phyloP scores from a whole-genome alignment of 2,329 filamentous ascomycete species.

The Periconia sp. region DNA sequence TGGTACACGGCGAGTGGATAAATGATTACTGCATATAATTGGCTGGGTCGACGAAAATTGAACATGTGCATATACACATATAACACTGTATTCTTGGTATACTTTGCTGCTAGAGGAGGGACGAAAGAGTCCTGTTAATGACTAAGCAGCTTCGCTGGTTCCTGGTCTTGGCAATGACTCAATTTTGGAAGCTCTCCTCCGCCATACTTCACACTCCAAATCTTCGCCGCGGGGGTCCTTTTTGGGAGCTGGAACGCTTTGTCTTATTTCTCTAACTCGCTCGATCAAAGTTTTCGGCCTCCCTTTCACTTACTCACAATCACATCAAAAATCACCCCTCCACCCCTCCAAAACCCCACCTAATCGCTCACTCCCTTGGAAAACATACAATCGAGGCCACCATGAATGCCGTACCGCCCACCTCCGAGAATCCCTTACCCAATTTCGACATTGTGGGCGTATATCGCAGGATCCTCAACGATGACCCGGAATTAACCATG shows the following conservation, averaged over 20 bases:
- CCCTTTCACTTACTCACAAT: too few species aligned
- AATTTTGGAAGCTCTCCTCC: background rate
- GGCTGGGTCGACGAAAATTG: too few species aligned
- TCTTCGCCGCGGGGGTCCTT: too few species aligned
- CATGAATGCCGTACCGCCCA: constrained; percentile 25
- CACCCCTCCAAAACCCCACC: too few species aligned
- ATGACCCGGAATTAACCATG: constrained; percentile 87
- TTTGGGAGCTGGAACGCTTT: too few species aligned
- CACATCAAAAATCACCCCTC: background rate
- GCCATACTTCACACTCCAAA: too few species aligned
- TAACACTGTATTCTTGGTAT: background rate
- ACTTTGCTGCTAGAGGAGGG: background rate
- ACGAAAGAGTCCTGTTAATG: background rate
- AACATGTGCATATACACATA: too few species aligned
- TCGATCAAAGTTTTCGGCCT: too few species aligned
- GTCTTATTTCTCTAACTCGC: too few species aligned
- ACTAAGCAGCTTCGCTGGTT: background rate
- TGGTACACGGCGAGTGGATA: background rate
- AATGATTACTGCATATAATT: too few species aligned
- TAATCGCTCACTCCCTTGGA: too few species aligned
- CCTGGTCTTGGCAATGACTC: background rate
- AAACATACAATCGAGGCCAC: constrained; percentile 2
- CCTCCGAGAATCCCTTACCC: constrained; percentile 18
- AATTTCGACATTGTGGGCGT: constrained; percentile 62
- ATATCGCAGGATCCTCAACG: constrained; percentile 64